Percentiles rank a stretch among this genome's conserved stretches.
phyloP scores from a whole-genome alignment of 148 eudicot species.

The Persicaria maculosa region DNA sequence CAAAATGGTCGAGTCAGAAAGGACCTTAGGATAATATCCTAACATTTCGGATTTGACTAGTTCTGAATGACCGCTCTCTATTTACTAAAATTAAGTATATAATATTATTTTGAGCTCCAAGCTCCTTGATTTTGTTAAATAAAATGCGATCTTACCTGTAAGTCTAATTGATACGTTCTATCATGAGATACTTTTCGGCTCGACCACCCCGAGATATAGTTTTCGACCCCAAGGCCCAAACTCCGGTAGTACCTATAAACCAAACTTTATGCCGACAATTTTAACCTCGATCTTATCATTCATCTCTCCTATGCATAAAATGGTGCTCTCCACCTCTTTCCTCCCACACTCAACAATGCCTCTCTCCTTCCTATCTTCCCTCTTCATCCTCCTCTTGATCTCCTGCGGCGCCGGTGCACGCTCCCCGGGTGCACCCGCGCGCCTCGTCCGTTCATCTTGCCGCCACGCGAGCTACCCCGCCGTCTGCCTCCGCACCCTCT shows the following conservation, averaged over 20 bases:
- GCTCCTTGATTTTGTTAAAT: too few species aligned
- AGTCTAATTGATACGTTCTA: too few species aligned
- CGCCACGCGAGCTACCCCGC: slow-evolving; percentile 48
- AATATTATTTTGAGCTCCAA: too few species aligned
- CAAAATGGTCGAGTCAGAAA: too few species aligned
- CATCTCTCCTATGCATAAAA: not conserved
- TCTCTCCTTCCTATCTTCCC: not conserved
- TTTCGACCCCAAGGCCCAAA: too few species aligned
- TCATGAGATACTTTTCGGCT: too few species aligned
- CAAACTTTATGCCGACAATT: slow-evolving; percentile 6
- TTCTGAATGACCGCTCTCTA: too few species aligned
- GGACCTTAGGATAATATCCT: too few species aligned
- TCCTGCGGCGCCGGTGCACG: slow-evolving; percentile 12
- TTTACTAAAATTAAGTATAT: too few species aligned
- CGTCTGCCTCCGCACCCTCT: slow-evolving; percentile 46
- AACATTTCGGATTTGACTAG: too few species aligned
- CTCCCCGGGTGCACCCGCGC: not conserved
- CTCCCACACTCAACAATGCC: not conserved
- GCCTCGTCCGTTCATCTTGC: slow-evolving; percentile 41
- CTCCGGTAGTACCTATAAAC: not conserved
- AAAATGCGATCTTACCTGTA: too few species aligned
- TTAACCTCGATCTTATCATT: not conserved
- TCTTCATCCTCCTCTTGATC: slow-evolving; percentile 10
- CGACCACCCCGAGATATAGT: too few species aligned
- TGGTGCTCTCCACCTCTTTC: not conserved